These are phyloP conservation scores for Millerago galiae DNA, from an alignment of 805 yeast genomes.

Conservation along the genomic window DNA sequence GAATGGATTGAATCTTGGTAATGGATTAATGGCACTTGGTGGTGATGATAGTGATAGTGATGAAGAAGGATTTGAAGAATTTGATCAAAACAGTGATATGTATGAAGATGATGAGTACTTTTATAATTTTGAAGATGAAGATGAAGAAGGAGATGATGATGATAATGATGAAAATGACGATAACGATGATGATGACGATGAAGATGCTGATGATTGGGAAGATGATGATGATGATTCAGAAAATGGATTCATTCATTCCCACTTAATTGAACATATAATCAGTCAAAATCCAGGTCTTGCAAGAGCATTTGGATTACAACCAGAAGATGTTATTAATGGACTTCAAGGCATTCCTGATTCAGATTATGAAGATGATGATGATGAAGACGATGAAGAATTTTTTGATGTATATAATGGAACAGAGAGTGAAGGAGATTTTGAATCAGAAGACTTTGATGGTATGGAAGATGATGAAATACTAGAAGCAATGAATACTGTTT, in stretches of 20 bases:
- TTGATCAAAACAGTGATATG: background rate
- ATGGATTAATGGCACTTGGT: background rate
- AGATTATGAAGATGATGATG: background rate
- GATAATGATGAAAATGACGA: background rate
- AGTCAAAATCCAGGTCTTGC: too few relatives aligned
- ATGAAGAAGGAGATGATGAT: background rate
- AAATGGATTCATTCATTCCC: background rate
- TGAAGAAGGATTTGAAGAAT: conserved; percentile 1
- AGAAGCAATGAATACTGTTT: background rate
- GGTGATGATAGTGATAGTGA: conserved; percentile 1
- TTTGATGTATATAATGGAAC: background rate
- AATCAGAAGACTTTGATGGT: background rate
- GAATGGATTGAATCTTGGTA: too few relatives aligned
- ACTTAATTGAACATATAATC: too few relatives aligned
- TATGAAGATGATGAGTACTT: background rate
- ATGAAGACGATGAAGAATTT: background rate
- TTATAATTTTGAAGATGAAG: conserved; percentile 3
- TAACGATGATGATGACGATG: background rate
- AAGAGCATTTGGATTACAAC: too few relatives aligned
- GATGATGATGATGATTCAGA: conserved; percentile 1
- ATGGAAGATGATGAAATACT: background rate
- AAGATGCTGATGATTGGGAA: background rate
- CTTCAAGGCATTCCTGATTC: background rate
- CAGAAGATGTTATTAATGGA: background rate
- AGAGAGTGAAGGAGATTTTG: background rate